Conservation (phyloP, 2,329 filamentous ascomycete species). For the Clarireedia hainanense region DNA sequence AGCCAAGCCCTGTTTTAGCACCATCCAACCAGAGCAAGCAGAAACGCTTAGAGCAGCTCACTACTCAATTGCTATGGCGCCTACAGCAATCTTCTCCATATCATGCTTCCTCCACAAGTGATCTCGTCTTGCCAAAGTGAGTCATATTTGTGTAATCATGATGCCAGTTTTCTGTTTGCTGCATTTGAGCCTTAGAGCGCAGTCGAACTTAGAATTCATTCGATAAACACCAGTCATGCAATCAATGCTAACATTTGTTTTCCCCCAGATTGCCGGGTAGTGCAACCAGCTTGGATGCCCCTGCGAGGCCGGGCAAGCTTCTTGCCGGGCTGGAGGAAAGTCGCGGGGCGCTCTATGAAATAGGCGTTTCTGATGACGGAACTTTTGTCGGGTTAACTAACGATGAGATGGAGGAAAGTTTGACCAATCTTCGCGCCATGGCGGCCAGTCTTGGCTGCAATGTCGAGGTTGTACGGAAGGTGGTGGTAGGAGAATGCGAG, state of each 20-base stretch:
- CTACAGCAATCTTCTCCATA: conserved; percentile 91
- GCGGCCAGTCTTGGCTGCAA: conserved; percentile 83
- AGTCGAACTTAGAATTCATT: neutral
- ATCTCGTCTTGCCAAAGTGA: conserved; percentile 61
- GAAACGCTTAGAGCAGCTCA: conserved; percentile 80
- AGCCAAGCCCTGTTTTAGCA: conserved; percentile 15
- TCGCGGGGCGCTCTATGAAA: conserved; percentile 88
- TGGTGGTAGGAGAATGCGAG: conserved; percentile 79
- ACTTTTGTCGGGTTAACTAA: conserved; percentile 79
- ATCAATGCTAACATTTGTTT: neutral
- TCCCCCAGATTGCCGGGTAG: conserved; percentile 51
- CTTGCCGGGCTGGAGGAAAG: conserved; percentile 85
- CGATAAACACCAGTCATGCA: neutral
- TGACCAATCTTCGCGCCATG: conserved; percentile 81
- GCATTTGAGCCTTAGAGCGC: neutral
- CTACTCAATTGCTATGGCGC: conserved; percentile 90
- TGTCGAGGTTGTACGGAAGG: conserved; percentile 72
- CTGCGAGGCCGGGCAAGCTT: conserved; percentile 46
- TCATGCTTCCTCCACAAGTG: conserved; percentile 70
- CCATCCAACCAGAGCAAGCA: conserved; percentile 60
- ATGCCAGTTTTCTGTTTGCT: neutral
- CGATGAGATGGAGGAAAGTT: conserved; percentile 87
- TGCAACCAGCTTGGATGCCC: conserved; percentile 37
- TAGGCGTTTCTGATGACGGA: conserved; percentile 92
- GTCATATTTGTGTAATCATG: neutral